Conservation (phyloP, 2,329 filamentous ascomycete genomes). For the Aspergillus piperis region DNA sequence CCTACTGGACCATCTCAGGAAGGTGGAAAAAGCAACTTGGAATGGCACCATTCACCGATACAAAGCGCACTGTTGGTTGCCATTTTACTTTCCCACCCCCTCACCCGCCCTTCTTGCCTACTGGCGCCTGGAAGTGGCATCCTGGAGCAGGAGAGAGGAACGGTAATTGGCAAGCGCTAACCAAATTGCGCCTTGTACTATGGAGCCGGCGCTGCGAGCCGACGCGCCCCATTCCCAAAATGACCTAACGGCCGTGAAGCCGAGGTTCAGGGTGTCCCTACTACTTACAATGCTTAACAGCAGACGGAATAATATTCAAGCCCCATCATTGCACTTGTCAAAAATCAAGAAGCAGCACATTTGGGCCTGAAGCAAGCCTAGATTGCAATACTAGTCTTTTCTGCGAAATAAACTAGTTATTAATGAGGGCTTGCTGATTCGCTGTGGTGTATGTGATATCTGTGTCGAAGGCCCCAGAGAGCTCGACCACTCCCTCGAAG, state of each 20-base stretch:
- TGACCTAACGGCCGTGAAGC: slow-evolving; percentile 4
- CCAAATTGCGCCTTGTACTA: slow-evolving; percentile 2
- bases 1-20: slow-evolving; percentile 4
- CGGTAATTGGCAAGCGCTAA: slow-evolving; percentile 4
- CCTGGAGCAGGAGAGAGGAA: not conserved
- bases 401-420: no score
- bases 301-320: not conserved
- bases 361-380: not conserved
- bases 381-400: no score
- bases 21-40: not conserved
- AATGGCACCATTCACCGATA: not conserved
- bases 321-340: not conserved
- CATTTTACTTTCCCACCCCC: not conserved
- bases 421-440: not conserved
- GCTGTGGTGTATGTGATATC: not conserved
- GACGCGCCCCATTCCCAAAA: slow-evolving; percentile 9
- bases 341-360: not conserved
- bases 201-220: slow-evolving; percentile 4
- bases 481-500: not conserved
- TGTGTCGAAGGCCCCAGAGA: not conserved
- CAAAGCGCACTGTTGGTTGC: not conserved
- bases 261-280: slow-evolving; percentile 8
- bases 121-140: not conserved
- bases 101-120: not conserved
- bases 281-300: slow-evolving; percentile 9